phyloP scores from a whole-genome alignment of 2,329 filamentous ascomycete genomes.

The Neocucurbitaria cava region DNA sequence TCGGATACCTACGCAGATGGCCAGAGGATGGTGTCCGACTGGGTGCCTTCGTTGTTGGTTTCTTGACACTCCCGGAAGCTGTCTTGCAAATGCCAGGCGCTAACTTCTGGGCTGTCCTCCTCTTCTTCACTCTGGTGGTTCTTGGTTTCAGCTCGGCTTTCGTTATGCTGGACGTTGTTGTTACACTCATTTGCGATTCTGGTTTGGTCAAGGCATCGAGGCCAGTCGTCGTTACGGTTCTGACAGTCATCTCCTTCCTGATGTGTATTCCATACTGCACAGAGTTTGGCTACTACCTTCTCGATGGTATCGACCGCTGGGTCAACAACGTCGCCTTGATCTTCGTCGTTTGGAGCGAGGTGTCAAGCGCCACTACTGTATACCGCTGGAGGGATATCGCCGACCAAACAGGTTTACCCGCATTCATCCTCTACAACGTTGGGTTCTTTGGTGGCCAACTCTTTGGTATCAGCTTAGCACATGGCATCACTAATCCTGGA shows the following conservation, averaged over 20 bases:
- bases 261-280: slow-evolving; percentile 65
- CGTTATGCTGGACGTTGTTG: slow-evolving; percentile 65
- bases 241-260: slow-evolving; percentile 60
- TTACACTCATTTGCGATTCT: slow-evolving; percentile 62
- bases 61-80: slow-evolving; percentile 64
- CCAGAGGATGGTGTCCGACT: slow-evolving; percentile 55
- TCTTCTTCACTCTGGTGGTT: slow-evolving; percentile 66
- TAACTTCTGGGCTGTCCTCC: slow-evolving; percentile 65
- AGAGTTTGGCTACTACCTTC: slow-evolving; percentile 63
- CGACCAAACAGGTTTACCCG: slow-evolving; percentile 52
- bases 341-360: slow-evolving; percentile 62
- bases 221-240: slow-evolving; percentile 57
- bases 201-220: slow-evolving; percentile 56
- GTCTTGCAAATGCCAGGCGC: slow-evolving; percentile 64
- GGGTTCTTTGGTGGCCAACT: slow-evolving; percentile 63
- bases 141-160: slow-evolving; percentile 66
- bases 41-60: slow-evolving; percentile 64
- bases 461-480: slow-evolving; percentile 59
- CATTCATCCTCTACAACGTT: slow-evolving; percentile 57
- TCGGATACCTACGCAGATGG: slow-evolving; percentile 57
- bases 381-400: slow-evolving; percentile 61
- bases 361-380: slow-evolving; percentile 60
- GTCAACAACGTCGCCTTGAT: slow-evolving; percentile 63
- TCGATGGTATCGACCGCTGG: slow-evolving; percentile 64
- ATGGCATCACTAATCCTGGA: slow-evolving; percentile 51